Base-by-base conservation (phyloP, 495 filamentous ascomycete species). In the Lasiosphaeria miniovina region DNA sequence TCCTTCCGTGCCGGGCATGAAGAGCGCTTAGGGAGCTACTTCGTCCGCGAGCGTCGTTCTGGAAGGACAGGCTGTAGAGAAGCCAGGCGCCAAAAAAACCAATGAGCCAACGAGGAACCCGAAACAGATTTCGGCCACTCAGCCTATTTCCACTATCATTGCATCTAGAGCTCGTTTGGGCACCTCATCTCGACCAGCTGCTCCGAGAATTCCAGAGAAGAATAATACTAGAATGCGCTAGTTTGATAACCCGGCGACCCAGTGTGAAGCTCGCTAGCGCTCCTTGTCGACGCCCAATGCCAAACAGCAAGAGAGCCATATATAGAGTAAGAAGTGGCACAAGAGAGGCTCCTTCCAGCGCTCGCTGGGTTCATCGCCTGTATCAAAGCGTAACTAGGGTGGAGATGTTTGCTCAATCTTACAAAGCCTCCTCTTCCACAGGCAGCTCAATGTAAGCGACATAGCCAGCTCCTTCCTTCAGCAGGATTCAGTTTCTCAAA, bases 1-100 rank as follows among this genome's bases (percentile, higher is more conserved):
- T 24, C 76, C 77, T 0, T 41, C 56, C 8, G 17, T 72, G 61
- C 71, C 71, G 45, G 60, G 65, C 50, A 31, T 58, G 62, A 77
- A 72, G 66, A 77, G 49, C 40, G 34, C 62, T 55, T 67, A 70
- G 64, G 53, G 5, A 36, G 63, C 4, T 34, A 50, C 46, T 56
- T 61, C 67, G 50, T 49, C 64, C 36, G 41, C 43, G 61, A 49
- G 40, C 9, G 43, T 38, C n/a, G 43, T 41, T n/a, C 43, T 9
- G 57, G 15, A 51, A 17, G 10, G 24, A 15, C 32, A 11, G 6
- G 38, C 43, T 9, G 8, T 10, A 6, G 48, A n/a, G 41, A 17
- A 54, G n/a, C 34, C 10, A 15, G 52, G 12, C 31, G 12, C 31
- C 40, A 49, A 36, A 43, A 34, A n/a, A 24, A 4, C 31, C 54